phyloP scores from a whole-genome alignment of 2,329 filamentous ascomycete genomes.

The Apiospora koreana region DNA sequence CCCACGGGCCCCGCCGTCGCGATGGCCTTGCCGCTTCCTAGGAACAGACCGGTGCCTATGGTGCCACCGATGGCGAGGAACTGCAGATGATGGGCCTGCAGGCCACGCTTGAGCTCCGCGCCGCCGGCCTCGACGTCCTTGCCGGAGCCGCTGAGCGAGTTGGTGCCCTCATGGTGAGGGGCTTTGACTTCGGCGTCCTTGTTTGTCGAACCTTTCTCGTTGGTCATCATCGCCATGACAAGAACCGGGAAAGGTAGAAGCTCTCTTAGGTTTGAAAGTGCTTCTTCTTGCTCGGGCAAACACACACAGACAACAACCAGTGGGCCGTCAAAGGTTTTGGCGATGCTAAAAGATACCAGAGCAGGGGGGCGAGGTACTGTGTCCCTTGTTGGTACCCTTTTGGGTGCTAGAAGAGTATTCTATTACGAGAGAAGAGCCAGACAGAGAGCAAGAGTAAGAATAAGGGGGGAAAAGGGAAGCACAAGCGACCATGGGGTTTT shows the following conservation, averaged over 20 bases:
- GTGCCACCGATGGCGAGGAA: slow-evolving; percentile 52
- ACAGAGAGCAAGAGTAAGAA: not conserved
- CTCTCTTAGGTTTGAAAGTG: not conserved
- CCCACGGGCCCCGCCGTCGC: slow-evolving; percentile 65
- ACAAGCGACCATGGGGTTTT: slow-evolving; percentile 6
- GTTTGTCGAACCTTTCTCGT: not conserved
- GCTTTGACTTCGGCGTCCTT: slow-evolving; percentile 2
- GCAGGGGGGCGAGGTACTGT: not conserved
- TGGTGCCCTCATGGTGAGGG: slow-evolving; percentile 1
- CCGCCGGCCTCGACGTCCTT: slow-evolving; percentile 30
- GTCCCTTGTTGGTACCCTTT: slow-evolving; percentile 6
- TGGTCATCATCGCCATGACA: slow-evolving; percentile 4
- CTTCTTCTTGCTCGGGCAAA: not conserved
- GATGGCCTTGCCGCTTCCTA: slow-evolving; percentile 65
- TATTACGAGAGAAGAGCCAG: slow-evolving; percentile 5
- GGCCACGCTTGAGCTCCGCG: slow-evolving; percentile 33
- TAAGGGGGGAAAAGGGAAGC: slow-evolving; percentile 5
- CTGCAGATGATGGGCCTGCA: slow-evolving; percentile 35
- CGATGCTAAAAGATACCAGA: not conserved
- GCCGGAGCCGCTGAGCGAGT: slow-evolving; percentile 19
- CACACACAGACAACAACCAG: not conserved
- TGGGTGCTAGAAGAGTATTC: not conserved
- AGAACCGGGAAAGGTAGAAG: not conserved
- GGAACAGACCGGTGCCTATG: slow-evolving; percentile 73
- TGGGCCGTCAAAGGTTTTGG: slow-evolving; percentile 7